Conservation (phyloP, 2,329 filamentous ascomycete species). For the Colletotrichum sp. region DNA sequence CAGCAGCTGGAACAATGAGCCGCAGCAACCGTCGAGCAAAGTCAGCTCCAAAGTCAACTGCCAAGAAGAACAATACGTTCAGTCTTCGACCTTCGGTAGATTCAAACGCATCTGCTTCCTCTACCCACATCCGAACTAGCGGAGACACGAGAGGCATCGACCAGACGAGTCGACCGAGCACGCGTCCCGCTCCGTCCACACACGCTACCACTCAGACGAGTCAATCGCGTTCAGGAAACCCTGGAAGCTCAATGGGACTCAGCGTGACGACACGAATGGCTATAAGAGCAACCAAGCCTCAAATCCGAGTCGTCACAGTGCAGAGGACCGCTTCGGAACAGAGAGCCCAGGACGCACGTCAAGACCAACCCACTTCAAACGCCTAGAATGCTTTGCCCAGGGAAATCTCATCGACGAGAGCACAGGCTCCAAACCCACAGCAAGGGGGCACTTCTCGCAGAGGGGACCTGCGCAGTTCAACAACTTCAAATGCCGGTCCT, state of each 20-base stretch:
- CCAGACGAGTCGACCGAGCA: not conserved
- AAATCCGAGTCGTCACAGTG: not conserved
- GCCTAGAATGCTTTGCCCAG: slow-evolving; percentile 1
- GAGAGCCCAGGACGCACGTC: not conserved
- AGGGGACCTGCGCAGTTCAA: not conserved
- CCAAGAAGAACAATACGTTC: not conserved
- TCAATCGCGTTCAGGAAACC: not conserved
- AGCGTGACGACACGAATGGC: not conserved
- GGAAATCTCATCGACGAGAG: not conserved
- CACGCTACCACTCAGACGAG: not conserved
- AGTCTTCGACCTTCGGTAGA: not conserved
- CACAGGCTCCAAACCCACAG: not conserved
- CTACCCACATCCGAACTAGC: not conserved
- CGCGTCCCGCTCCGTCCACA: not conserved
- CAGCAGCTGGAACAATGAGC: not conserved
- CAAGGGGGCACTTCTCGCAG: not conserved
- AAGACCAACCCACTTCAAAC: not conserved
- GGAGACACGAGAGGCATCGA: not conserved
- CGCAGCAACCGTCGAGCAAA: not conserved
- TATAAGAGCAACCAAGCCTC: not conserved
- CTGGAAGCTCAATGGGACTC: not conserved
- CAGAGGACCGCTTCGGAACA: not conserved
- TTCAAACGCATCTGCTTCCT: not conserved
- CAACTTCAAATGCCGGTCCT: not conserved
- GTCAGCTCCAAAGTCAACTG: not conserved